Evolutionary conservation across 306 rosid genomes (phyloP).

Genomic region (Cotoneaster glaucophyllus): DNA sequence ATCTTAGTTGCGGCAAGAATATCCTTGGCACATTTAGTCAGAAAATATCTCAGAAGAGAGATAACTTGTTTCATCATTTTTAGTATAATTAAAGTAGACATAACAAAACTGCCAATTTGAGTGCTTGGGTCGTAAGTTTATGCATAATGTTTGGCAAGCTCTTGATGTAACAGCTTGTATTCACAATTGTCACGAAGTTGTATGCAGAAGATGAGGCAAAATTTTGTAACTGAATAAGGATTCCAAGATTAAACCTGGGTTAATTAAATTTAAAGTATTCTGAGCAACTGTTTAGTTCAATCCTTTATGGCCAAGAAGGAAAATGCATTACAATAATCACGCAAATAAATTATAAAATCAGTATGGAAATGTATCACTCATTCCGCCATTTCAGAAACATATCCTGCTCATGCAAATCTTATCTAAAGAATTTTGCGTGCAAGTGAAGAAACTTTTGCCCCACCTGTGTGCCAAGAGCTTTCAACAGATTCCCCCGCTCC

Average conservation of each 20-base stretch:
- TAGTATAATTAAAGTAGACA: neutral
- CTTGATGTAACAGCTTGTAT: neutral
- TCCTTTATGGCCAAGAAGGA: neutral
- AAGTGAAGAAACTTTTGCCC: constrained; percentile 1
- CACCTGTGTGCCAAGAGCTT: constrained; percentile 97
- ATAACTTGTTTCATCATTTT: neutral
- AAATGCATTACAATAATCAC: neutral
- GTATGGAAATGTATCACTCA: neutral
- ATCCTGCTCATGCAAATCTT: neutral
- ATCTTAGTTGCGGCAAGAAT: neutral
- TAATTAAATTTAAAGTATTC: neutral
- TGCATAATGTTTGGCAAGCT: neutral
- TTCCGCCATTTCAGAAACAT: neutral
- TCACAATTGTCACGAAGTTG: neutral
- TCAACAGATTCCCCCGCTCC: constrained; percentile 78
- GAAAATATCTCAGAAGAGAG: neutral
- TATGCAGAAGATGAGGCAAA: neutral
- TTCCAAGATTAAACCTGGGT: neutral
- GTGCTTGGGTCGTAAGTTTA: neutral
- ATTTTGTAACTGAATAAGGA: neutral
- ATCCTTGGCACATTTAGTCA: neutral
- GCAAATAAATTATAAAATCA: neutral
- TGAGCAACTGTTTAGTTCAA: neutral
- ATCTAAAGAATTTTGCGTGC: neutral
- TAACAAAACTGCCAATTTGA: neutral